phyloP scores from a whole-genome alignment of 495 filamentous ascomycete species.

The Aspergillus campestris region DNA sequence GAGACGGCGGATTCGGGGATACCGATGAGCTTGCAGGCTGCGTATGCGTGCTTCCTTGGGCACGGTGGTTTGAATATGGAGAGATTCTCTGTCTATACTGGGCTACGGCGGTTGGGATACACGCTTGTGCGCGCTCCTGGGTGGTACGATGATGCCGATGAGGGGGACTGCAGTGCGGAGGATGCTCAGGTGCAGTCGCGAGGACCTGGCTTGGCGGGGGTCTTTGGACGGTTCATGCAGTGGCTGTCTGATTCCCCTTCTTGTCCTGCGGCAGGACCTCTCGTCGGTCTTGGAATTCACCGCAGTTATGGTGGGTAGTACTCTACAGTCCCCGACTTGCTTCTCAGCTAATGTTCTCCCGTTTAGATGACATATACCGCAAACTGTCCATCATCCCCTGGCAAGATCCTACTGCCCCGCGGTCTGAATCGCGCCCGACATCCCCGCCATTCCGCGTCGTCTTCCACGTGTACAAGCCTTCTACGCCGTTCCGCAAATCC shows the following conservation, averaged over 20 bases:
- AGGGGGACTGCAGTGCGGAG: not conserved
- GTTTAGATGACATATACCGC: constrained; percentile 57
- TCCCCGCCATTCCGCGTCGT: constrained; percentile 55
- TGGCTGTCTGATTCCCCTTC: constrained; percentile 24
- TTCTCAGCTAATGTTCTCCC: not conserved
- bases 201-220: constrained; percentile 25
- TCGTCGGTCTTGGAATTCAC: constrained; percentile 70
- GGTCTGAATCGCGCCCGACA: constrained; percentile 10
- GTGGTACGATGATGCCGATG: constrained; percentile 33
- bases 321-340: not conserved
- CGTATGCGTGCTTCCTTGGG: constrained; percentile 72
- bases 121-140: constrained; percentile 59
- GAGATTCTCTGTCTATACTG: constrained; percentile 76
- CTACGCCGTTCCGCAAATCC: constrained; percentile 62
- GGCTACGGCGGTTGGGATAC: constrained; percentile 79
- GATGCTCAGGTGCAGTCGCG: constrained; percentile 3
- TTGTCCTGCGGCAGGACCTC: constrained; percentile 49
- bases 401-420: constrained; percentile 48
- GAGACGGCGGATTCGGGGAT: constrained; percentile 47
- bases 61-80: constrained; percentile 61
- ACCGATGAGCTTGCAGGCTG: constrained; percentile 83
- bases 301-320: constrained; percentile 53
- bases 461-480: constrained; percentile 74
- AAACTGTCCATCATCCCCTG: constrained; percentile 66
- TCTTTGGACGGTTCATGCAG: constrained; percentile 23